Evolutionary conservation across 2,329 filamentous ascomycete genomes (phyloP), one percentile per base, ranked within the genome.

Genomic region (Colletotrichum sojae): DNA sequence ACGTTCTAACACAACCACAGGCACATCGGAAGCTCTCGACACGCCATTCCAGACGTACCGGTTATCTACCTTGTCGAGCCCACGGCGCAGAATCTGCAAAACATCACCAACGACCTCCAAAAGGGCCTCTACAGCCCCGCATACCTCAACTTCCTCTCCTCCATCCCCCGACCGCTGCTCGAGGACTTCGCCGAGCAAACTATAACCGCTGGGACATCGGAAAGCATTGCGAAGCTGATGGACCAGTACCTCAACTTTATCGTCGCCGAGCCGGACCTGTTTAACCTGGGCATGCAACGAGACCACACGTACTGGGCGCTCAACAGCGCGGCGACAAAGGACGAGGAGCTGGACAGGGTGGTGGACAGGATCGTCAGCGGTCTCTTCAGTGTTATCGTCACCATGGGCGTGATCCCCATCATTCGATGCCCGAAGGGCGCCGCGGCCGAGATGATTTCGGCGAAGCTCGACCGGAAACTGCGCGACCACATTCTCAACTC

Each of bases 211-310:
- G 93, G 91, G 27, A 97, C 94, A 0, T 91, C 95, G 5, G 95
- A 98, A 74, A 90, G 93, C 75, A 95, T 99, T 71, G 91, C 95
- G 2, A 95, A 98, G 76, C 89, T 99, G 6, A 99, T 91, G 75
- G 96, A 99, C 78, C 96, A 99, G 78, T 98, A 98, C 77, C 86
- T 99, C 62, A 98, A 99, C 81, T 99, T 98, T 76, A 93, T 98
- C 71, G 95, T 98, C 49, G 93, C 93, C 40, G 96, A 99, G 79
- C 95, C 95, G 5, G 95, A 98, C 78, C 85, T 99, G 5, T 99
- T 99, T 82, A 97, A 93, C 77, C 84, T 99, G 71, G 95, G 95
- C 10, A 93, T 98, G 88, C 92, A 94, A 73, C 55, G 67, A 67
- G 92, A 91, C 70, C 89, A 97, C 79, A 94, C 93, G 9, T 99